These are phyloP conservation scores for Pythium apleroticum DNA, from an alignment of 352 stramenopile genomes.

Conservation along the genomic window DNA sequence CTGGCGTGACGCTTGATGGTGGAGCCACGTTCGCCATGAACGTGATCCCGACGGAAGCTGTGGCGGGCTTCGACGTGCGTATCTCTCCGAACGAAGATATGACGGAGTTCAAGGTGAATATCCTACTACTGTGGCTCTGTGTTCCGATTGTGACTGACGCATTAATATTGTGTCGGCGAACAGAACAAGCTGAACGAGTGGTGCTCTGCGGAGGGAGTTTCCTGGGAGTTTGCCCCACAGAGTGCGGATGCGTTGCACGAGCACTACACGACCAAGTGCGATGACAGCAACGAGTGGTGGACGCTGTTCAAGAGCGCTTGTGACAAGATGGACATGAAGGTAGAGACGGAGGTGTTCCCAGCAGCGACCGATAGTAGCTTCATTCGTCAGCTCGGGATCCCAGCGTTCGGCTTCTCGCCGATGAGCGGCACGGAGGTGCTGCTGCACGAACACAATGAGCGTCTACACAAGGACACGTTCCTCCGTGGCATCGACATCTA, in stretches of 20 bases:
- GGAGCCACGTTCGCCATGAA: slow-evolving; percentile 91
- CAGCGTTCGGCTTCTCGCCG: slow-evolving; percentile 92
- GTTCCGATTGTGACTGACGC: no score
- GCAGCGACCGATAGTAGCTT: slow-evolving; percentile 94
- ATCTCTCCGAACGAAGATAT: slow-evolving; percentile 90
- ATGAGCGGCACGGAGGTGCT: slow-evolving; percentile 95
- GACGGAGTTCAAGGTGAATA: slow-evolving; percentile 50
- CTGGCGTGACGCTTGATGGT: slow-evolving; percentile 84
- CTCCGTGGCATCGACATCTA: slow-evolving; percentile 86
- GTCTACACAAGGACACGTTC: slow-evolving; percentile 68
- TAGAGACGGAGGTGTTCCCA: slow-evolving; percentile 94
- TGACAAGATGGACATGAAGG: slow-evolving; percentile 48
- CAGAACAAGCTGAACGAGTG: slow-evolving; percentile 89
- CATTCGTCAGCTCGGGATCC: slow-evolving; percentile 88
- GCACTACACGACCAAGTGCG: slow-evolving; percentile 58
- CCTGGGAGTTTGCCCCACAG: slow-evolving; percentile 55
- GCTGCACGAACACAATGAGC: slow-evolving; percentile 97
- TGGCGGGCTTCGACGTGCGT: slow-evolving; percentile 93
- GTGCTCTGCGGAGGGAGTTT: slow-evolving; percentile 85
- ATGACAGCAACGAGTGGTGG: slow-evolving; percentile 59
- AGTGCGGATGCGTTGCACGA: slow-evolving; percentile 42
- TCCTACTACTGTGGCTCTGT: no score
- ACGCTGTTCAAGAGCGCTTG: slow-evolving; percentile 51
- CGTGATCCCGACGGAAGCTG: slow-evolving; percentile 91
- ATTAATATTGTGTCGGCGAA: background rate